Evolutionary conservation across 148 eudicot genomes (phyloP).

Genomic region (Chenopodium berlandieri): DNA sequence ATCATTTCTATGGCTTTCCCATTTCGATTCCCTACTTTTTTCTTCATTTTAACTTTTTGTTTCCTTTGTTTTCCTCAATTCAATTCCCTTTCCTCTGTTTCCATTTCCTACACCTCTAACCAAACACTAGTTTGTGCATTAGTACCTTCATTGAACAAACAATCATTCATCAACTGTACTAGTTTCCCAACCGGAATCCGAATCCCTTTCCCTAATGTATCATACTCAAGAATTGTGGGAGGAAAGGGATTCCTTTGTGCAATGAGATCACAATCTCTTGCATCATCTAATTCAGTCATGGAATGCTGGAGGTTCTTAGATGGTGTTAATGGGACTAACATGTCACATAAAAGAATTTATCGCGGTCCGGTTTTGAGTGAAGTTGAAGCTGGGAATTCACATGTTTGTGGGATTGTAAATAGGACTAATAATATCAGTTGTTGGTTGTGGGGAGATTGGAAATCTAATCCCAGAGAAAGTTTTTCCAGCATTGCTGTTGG

Average conservation of each 20-base stretch:
- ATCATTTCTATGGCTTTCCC: slow-evolving; percentile 31
- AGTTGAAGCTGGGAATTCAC: slow-evolving; percentile 50
- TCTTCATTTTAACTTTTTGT: slow-evolving; percentile 20
- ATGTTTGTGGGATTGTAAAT: slow-evolving; percentile 57
- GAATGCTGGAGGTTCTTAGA: slow-evolving; percentile 64
- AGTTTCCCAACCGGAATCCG: slow-evolving; percentile 39
- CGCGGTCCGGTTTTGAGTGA: slow-evolving; percentile 45
- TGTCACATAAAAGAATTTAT: slow-evolving; percentile 48
- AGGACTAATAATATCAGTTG: slow-evolving; percentile 41
- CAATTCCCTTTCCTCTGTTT: slow-evolving; percentile 59
- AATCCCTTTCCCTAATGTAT: slow-evolving; percentile 24
- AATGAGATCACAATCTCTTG: slow-evolving; percentile 22
- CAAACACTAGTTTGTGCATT: slow-evolving; percentile 61
- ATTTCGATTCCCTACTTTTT: neutral
- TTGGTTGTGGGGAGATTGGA: slow-evolving; percentile 57
- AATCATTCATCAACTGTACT: slow-evolving; percentile 49
- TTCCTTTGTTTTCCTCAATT: slow-evolving; percentile 23
- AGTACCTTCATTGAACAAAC: slow-evolving; percentile 23
- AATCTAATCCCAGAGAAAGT: neutral
- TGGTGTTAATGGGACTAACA: neutral
- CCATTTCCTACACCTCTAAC: slow-evolving; percentile 44
- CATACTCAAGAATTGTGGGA: slow-evolving; percentile 53
- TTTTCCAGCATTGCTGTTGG: slow-evolving; percentile 61
- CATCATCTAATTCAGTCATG: slow-evolving; percentile 37
- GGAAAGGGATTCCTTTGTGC: slow-evolving; percentile 74